Conservation (phyloP, 2,329 filamentous ascomycete genomes). For the Colletotrichum somersetense region DNA sequence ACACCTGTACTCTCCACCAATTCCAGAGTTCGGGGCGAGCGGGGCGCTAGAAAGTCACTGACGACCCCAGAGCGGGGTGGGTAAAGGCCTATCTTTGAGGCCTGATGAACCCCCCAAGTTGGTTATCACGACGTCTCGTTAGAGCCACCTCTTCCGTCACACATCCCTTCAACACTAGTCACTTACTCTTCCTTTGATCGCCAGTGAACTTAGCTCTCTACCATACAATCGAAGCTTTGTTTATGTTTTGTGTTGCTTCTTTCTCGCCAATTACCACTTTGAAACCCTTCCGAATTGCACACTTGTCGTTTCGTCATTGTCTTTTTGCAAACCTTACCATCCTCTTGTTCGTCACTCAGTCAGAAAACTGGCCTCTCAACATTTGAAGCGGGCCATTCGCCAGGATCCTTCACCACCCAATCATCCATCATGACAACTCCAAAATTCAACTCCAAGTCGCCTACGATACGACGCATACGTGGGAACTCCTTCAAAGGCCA, state of each 20-base stretch:
- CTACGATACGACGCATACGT: slow-evolving; percentile 88
- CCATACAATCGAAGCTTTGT: not conserved
- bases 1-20: not conserved
- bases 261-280: not conserved
- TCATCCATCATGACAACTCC: slow-evolving; percentile 55
- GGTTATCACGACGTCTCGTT: slow-evolving; percentile 5
- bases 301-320: not conserved
- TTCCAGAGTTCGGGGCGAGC: not conserved
- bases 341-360: not conserved
- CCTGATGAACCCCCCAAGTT: slow-evolving; percentile 15
- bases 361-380: not conserved
- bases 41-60: not conserved
- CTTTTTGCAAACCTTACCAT: not conserved
- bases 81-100: slow-evolving; percentile 4
- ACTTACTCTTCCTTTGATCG: slow-evolving; percentile 1
- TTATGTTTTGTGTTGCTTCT: not conserved
- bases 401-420: not conserved
- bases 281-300: not conserved
- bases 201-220: not conserved
- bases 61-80: slow-evolving; percentile 4
- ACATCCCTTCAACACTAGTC: not conserved
- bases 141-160: slow-evolving; percentile 14
- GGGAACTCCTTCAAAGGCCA: slow-evolving; percentile 48
- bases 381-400: not conserved
- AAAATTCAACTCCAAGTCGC: slow-evolving; percentile 79